Percentiles rank a stretch among this genome's conserved stretches.
These are phyloP conservation scores for Micractinium sp. DNA, from an alignment of 139 green algal genomes.

Conservation along the genomic window DNA sequence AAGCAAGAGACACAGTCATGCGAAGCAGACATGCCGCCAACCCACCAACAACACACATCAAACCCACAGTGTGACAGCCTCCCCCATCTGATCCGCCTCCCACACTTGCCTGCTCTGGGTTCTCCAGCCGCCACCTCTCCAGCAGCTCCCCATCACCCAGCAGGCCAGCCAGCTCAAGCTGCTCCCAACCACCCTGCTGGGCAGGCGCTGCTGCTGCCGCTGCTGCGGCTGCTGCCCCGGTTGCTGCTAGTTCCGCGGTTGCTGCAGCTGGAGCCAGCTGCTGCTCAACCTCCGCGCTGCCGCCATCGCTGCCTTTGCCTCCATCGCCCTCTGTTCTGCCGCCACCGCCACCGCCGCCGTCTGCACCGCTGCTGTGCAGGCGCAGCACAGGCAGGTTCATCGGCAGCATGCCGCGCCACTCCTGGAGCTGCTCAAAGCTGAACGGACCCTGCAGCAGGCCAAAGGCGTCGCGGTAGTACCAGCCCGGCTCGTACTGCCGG, in stretches of 20 bases:
- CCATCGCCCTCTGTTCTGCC: not conserved
- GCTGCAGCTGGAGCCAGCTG: not conserved
- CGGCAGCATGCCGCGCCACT: constrained; percentile 59
- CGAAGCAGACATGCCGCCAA: too few relatives aligned
- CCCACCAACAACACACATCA: too few relatives aligned
- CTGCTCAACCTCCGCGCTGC: not conserved
- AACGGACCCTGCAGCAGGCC: constrained; percentile 59
- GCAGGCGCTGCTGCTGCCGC: not conserved
- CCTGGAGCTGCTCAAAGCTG: constrained; percentile 41
- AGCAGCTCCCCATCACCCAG: constrained; percentile 51
- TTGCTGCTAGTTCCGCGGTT: not conserved
- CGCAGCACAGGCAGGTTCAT: constrained; percentile 63
- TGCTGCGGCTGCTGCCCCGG: not conserved
- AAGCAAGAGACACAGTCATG: not conserved
- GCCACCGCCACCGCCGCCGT: not conserved
- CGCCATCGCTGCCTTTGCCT: not conserved
- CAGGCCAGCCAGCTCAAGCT: constrained; percentile 47
- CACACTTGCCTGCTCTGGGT: constrained; percentile 27
- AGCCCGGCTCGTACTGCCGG: not conserved
- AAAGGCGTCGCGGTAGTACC: constrained; percentile 51
- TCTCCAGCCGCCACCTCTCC: constrained; percentile 26
- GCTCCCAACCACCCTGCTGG: not conserved
- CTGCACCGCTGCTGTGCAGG: not conserved
- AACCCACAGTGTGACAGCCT: not conserved
- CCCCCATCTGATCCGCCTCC: not conserved